phyloP scores from a whole-genome alignment of 768 basidiomycete genomes.

The Rhizopogon rudus region DNA sequence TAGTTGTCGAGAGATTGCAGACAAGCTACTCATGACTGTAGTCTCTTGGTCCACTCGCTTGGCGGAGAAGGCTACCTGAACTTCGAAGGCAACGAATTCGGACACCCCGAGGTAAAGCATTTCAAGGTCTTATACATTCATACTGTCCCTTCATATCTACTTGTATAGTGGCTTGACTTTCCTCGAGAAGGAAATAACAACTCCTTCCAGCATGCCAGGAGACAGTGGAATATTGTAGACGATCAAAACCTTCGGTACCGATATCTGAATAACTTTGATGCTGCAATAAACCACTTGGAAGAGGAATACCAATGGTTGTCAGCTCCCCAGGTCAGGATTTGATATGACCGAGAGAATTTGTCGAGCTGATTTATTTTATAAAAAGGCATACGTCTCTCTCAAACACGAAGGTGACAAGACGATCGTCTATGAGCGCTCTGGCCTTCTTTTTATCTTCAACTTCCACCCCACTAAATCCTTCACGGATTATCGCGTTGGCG shows the following conservation, averaged over 20 bases:
- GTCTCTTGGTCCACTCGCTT: conserved; percentile 84
- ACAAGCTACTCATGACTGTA: conserved; percentile 23
- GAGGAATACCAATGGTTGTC: conserved; percentile 81
- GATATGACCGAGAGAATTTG: background rate
- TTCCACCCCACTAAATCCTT: conserved; percentile 91
- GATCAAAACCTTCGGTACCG: conserved; percentile 83
- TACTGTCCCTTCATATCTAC: background rate
- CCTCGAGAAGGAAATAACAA: conserved; percentile 93
- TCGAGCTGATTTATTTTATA: conserved; percentile 5
- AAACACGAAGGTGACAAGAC: conserved; percentile 94
- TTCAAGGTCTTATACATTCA: background rate
- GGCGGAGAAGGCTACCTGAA: conserved; percentile 98
- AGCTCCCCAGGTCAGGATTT: conserved; percentile 57
- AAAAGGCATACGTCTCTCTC: conserved; percentile 84
- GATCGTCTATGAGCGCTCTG: conserved; percentile 90
- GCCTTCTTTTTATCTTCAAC: conserved; percentile 94
- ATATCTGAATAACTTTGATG: conserved; percentile 92
- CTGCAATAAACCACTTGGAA: conserved; percentile 85
- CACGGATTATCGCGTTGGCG: conserved; percentile 90
- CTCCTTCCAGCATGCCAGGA: conserved; percentile 94
- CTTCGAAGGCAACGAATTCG: conserved; percentile 98
- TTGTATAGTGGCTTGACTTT: conserved; percentile 93
- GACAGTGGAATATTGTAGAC: conserved; percentile 95
- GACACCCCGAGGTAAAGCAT: conserved; percentile 81
- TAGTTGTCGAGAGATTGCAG: background rate